Evolutionary conservation across 345 rosid species (phyloP).

Genomic region (Erodium maritimum): DNA sequence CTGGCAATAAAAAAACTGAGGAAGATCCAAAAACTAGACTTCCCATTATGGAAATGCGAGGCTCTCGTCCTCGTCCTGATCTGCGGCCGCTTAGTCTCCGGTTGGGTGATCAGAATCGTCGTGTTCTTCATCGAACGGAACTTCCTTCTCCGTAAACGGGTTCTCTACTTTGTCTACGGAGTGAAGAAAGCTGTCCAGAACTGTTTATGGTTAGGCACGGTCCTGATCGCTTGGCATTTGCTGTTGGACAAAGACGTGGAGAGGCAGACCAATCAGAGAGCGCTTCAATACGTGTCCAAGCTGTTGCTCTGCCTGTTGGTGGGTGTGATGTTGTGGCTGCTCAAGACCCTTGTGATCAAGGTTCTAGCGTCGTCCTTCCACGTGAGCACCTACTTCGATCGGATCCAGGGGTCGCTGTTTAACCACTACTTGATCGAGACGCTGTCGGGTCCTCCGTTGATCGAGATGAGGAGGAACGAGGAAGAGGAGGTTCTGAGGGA

Average conservation of each 20-base stretch:
- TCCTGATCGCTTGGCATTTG: conserved; percentile 56
- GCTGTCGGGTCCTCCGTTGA: conserved; percentile 63
- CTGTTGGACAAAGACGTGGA: conserved; percentile 51
- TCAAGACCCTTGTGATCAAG: conserved; percentile 79
- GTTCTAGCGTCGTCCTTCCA: conserved; percentile 82
- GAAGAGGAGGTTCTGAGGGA: conserved; percentile 53
- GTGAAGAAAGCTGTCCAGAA: conserved; percentile 69
- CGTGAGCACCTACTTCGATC: conserved; percentile 80
- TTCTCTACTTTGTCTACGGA: conserved; percentile 81
- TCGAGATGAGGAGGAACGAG: conserved; percentile 33
- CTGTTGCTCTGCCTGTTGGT: conserved; percentile 43
- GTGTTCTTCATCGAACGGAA: conserved; percentile 78
- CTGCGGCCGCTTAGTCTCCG: conserved; percentile 73
- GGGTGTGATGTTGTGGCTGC: conserved; percentile 55
- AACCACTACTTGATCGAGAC: conserved; percentile 73
- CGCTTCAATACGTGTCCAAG: conserved; percentile 47
- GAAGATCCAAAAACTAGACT: conserved; percentile 28
- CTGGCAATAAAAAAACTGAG: conserved; percentile 29
- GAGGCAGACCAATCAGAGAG: conserved; percentile 14
- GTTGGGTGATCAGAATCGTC: conserved; percentile 72
- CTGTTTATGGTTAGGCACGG: conserved; percentile 70
- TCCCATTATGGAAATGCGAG: conserved; percentile 80
- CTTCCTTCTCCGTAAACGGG: conserved; percentile 54
- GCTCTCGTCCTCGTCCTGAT: conserved; percentile 58
- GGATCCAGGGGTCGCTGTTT: conserved; percentile 76